Percentiles rank a stretch among this genome's conserved stretches.
Conservation (phyloP, 225 moss, liverwort and hornwort species). For the Pseudisothecium myosuroides region DNA sequence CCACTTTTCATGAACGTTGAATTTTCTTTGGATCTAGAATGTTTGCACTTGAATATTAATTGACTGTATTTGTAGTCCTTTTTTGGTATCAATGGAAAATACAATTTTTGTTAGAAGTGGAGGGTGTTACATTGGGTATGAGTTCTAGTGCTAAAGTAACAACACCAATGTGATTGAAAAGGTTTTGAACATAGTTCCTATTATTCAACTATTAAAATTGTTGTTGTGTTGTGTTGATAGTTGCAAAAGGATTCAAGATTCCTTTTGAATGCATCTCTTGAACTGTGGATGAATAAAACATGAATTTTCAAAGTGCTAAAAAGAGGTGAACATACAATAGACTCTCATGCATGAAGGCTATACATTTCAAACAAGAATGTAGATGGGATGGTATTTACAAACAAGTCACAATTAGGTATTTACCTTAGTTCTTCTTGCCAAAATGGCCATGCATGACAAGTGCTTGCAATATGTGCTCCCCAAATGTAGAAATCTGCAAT, state of each 20-base stretch:
- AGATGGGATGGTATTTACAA: neutral
- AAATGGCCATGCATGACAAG: neutral
- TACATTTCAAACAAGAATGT: neutral
- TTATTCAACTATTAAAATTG: neutral
- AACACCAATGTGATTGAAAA: too few species aligned
- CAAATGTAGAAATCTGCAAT: neutral
- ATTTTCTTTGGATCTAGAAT: neutral
- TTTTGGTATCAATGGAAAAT: neutral
- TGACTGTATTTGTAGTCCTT: neutral
- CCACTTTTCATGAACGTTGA: neutral
- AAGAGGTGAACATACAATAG: neutral
- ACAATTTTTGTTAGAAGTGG: neutral
- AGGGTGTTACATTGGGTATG: neutral
- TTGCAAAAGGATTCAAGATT: neutral
- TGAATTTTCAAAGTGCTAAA: neutral
- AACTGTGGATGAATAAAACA: neutral
- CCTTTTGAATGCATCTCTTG: neutral
- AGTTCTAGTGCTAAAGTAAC: fast-evolving
- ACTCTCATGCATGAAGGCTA: neutral
- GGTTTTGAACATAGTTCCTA: neutral
- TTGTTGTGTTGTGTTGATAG: fast-evolving
- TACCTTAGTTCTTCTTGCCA: neutral
- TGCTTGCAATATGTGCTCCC: neutral
- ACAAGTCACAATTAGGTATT: neutral
- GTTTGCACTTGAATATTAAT: neutral